Percentiles rank a stretch among this genome's conserved stretches.
These are phyloP conservation scores for Babesia gibsoni DNA, from an alignment of 169 alveolate species.

Conservation along the genomic window DNA sequence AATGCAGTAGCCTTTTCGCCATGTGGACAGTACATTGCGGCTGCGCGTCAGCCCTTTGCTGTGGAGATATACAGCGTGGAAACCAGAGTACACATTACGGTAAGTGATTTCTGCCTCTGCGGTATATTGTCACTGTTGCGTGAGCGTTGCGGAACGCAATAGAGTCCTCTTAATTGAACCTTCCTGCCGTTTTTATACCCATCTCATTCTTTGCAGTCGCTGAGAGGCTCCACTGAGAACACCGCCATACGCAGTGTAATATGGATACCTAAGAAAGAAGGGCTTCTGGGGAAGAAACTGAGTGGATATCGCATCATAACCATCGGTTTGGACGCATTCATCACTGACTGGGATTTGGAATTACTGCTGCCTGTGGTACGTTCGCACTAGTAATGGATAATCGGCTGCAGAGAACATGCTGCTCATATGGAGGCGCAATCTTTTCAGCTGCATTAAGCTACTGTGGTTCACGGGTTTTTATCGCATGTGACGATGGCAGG, in stretches of 20 bases:
- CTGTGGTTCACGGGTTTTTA: slow-evolving; percentile 14
- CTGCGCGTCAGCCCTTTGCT: slow-evolving; percentile 41
- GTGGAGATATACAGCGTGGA: slow-evolving; percentile 43
- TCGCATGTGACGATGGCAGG: slow-evolving; percentile 63
- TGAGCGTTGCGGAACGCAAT: too few species aligned
- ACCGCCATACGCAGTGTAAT: slow-evolving; percentile 42
- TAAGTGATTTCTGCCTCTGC: not conserved
- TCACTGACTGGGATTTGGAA: slow-evolving; percentile 63
- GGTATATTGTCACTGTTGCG: too few species aligned
- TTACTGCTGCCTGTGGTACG: slow-evolving; percentile 40
- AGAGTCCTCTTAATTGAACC: too few species aligned
- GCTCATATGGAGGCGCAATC: slow-evolving; percentile 67
- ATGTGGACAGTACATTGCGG: slow-evolving; percentile 61
- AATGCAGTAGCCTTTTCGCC: slow-evolving; percentile 63
- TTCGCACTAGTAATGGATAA: not conserved
- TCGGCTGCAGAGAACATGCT: slow-evolving; percentile 23
- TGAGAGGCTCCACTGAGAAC: slow-evolving; percentile 25
- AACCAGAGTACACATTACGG: slow-evolving; percentile 42
- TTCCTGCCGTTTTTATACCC: not conserved
- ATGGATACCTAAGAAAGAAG: slow-evolving; percentile 48
- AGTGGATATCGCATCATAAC: slow-evolving; percentile 51
- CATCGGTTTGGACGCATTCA: slow-evolving; percentile 57
- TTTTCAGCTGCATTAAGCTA: slow-evolving; percentile 41
- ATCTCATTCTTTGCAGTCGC: slow-evolving; percentile 33
- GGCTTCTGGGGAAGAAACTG: slow-evolving; percentile 4